These are phyloP conservation scores for Teunomyces funiuensis DNA, from an alignment of 805 yeast species.

Conservation along the genomic window DNA sequence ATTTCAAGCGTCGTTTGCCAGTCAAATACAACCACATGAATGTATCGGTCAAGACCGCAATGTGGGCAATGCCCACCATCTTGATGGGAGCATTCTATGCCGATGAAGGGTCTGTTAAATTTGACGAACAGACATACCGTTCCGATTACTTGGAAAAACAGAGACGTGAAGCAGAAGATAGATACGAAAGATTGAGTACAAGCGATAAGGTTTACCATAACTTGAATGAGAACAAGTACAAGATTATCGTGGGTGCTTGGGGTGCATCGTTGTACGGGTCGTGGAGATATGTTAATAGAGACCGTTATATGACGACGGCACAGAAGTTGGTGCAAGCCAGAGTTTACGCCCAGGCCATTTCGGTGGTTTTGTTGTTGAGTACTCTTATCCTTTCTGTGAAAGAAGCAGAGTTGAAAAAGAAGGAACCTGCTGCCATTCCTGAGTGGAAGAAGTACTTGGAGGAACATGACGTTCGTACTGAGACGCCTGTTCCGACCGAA, in stretches of 20 bases:
- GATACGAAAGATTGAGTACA: conserved; percentile 30
- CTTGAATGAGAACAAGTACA: conserved; percentile 36
- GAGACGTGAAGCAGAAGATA: conserved; percentile 9
- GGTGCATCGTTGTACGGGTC: conserved; percentile 35
- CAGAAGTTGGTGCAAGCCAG: conserved; percentile 30
- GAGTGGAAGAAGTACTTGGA: conserved; percentile 21
- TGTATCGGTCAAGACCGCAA: conserved; percentile 37
- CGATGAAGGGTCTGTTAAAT: conserved; percentile 46
- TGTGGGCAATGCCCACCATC: conserved; percentile 41
- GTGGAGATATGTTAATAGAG: conserved; percentile 27
- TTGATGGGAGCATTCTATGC: conserved; percentile 40
- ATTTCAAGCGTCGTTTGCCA: conserved; percentile 32
- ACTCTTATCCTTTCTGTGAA: conserved; percentile 25
- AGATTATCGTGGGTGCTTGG: conserved; percentile 38
- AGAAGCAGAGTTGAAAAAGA: conserved; percentile 22
- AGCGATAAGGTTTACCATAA: conserved; percentile 29
- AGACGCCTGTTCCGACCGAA: neutral
- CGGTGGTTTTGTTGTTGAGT: conserved; percentile 26
- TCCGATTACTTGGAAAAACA: conserved; percentile 25
- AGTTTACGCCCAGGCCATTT: conserved; percentile 30
- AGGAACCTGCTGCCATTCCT: conserved; percentile 22
- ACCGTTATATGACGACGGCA: conserved; percentile 24
- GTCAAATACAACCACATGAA: conserved; percentile 32
- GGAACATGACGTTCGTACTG: conserved; percentile 8
- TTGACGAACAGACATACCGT: conserved; percentile 36